These are phyloP conservation scores for Vitellaria paradoxa DNA, from an alignment of 179 eudicot genomes.

Conservation along the genomic window DNA sequence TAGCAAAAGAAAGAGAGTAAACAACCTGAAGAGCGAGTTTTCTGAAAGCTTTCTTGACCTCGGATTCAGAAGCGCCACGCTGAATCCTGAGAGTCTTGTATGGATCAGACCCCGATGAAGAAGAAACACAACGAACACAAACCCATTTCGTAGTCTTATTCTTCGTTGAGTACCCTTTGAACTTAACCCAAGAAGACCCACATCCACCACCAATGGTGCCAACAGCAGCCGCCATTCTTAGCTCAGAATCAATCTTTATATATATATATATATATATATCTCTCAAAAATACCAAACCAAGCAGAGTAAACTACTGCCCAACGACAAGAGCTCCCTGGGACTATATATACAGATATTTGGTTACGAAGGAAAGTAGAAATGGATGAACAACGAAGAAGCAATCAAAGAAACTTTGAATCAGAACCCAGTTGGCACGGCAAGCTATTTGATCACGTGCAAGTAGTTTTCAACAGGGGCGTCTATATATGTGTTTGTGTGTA, in stretches of 20 bases:
- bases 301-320: too few species aligned
- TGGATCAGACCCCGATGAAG: constrained; percentile 34
- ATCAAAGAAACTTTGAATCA: neutral
- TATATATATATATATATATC: too few species aligned
- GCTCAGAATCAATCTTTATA: neutral
- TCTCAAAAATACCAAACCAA: too few species aligned
- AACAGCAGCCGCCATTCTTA: constrained; percentile 46
- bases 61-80: constrained; percentile 73
- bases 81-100: constrained; percentile 61
- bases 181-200: constrained; percentile 17
- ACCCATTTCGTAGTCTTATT: neutral
- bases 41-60: constrained; percentile 81
- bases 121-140: constrained; percentile 23
- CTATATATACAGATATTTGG: too few species aligned
- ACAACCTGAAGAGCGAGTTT: constrained; percentile 74
- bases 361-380: too few species aligned
- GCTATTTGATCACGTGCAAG: neutral
- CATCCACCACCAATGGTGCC: constrained; percentile 24
- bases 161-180: neutral
- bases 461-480: neutral
- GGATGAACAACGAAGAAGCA: too few species aligned
- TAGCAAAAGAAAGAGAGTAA: neutral
- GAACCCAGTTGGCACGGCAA: neutral
- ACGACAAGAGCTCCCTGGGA: neutral
- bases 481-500: too few species aligned